Conservation (phyloP, 805 yeast species). For the Starmerella geochares region DNA sequence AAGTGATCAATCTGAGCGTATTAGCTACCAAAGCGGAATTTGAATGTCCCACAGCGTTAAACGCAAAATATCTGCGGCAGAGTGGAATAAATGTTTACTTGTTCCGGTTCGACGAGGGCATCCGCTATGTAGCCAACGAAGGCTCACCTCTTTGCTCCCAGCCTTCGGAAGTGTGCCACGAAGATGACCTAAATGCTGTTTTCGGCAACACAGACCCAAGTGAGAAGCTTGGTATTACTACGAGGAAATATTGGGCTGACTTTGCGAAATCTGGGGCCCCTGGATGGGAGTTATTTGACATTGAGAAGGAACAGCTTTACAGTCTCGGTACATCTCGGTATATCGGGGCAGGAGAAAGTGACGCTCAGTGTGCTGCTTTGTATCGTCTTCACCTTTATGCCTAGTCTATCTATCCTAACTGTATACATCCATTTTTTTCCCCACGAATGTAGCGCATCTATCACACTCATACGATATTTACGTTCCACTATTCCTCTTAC, state of each 20-base stretch:
- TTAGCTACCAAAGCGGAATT: neutral
- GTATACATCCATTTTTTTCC: no score
- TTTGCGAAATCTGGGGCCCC: neutral
- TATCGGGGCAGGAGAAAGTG: neutral
- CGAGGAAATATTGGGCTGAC: neutral
- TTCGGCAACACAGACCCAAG: conserved; percentile 1
- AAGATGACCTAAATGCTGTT: conserved; percentile 2
- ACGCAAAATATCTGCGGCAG: neutral
- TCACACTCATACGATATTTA: neutral
- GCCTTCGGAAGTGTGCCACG: conserved; percentile 1
- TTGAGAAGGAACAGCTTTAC: neutral
- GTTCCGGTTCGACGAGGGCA: neutral
- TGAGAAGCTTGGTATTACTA: neutral
- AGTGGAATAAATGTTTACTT: neutral
- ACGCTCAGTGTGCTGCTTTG: neutral
- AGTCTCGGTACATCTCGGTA: neutral
- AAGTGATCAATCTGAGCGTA: neutral
- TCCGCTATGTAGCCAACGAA: neutral
- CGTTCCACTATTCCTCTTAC: neutral
- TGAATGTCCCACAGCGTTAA: conserved; percentile 3
- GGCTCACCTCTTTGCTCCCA: neutral
- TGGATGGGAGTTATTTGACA: neutral
- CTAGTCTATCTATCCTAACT: no score
- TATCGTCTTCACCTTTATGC: neutral
- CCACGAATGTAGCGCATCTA: no score